These are phyloP conservation scores for Candida sphagnicola DNA, from an alignment of 805 yeast species.

Conservation along the genomic window DNA sequence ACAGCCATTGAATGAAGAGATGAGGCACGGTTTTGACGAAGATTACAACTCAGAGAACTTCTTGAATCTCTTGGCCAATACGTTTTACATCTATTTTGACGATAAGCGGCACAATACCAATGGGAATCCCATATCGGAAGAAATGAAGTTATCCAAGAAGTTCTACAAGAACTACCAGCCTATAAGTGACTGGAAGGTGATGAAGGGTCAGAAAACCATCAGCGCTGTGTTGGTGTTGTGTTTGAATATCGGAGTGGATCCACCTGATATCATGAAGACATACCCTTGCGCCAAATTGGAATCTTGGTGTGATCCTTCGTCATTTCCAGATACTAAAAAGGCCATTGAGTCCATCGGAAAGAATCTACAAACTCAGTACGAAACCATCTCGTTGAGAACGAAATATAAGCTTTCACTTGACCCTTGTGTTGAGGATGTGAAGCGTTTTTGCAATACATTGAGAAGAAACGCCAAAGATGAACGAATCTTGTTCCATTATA, in stretches of 20 bases:
- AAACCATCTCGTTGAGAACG: slow-evolving; percentile 80
- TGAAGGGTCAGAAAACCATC: slow-evolving; percentile 88
- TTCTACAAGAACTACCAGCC: slow-evolving; percentile 56
- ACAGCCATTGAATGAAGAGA: slow-evolving; percentile 48
- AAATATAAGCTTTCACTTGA: slow-evolving; percentile 88
- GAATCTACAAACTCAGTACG: slow-evolving; percentile 82
- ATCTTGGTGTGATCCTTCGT: slow-evolving; percentile 89
- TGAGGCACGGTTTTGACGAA: slow-evolving; percentile 64
- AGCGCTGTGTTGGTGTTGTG: slow-evolving; percentile 91
- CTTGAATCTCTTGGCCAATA: slow-evolving; percentile 53
- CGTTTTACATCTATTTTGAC: slow-evolving; percentile 81
- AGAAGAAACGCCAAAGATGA: slow-evolving; percentile 92
- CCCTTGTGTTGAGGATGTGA: slow-evolving; percentile 94
- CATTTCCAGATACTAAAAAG: slow-evolving; percentile 78
- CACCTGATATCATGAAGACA: slow-evolving; percentile 91
- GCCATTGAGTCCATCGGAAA: slow-evolving; percentile 92
- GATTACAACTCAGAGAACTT: slow-evolving; percentile 57
- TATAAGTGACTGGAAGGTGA: slow-evolving; percentile 84
- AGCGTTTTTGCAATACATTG: slow-evolving; percentile 83
- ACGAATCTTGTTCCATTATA: slow-evolving; percentile 87
- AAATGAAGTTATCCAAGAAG: slow-evolving; percentile 42
- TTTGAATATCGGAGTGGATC: slow-evolving; percentile 91
- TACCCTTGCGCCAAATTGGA: slow-evolving; percentile 90
- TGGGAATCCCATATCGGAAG: slow-evolving; percentile 69
- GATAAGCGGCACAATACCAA: slow-evolving; percentile 90